These are phyloP conservation scores for Trichoderma semiorbis DNA, from an alignment of 2,329 filamentous ascomycete species.

Conservation along the genomic window DNA sequence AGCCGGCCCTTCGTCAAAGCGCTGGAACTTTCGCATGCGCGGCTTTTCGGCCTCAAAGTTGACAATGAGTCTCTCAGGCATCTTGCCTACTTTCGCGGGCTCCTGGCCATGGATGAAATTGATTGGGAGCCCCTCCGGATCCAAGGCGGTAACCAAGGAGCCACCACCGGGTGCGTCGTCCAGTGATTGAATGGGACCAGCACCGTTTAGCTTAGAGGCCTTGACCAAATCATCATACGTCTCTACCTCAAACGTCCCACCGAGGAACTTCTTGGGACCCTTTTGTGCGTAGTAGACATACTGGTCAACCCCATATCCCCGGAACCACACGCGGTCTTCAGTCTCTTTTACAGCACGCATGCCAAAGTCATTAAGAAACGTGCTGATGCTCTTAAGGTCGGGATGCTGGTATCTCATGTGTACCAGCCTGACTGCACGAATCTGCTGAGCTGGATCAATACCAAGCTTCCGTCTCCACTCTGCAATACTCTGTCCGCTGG, in stretches of 20 bases:
- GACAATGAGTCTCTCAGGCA: not conserved
- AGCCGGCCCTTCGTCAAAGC: not conserved
- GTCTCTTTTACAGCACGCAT: constrained; percentile 14
- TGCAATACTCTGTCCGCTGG: not conserved
- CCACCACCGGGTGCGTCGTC: constrained; percentile 20
- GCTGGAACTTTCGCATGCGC: not conserved
- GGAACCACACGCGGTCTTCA: constrained; percentile 14
- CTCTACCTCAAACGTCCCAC: constrained; percentile 18
- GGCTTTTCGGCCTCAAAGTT: not conserved
- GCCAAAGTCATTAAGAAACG: constrained; percentile 19
- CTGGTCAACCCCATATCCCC: constrained; percentile 17
- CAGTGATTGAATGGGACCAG: constrained; percentile 2
- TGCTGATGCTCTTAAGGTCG: constrained; percentile 2
- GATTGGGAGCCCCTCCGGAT: constrained; percentile 16
- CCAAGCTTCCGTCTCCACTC: constrained; percentile 4
- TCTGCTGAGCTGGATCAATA: constrained; percentile 12
- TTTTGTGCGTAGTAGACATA: constrained; percentile 19
- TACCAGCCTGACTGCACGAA: constrained; percentile 15
- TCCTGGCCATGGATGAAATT: not conserved
- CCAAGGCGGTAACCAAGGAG: constrained; percentile 14
- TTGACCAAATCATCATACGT: constrained; percentile 15
- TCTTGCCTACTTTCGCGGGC: not conserved
- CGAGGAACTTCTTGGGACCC: constrained; percentile 15
- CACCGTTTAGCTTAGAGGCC: constrained; percentile 3
- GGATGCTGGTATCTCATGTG: constrained; percentile 21